Base-by-base conservation (phyloP, 176 grass and related monocot genomes). In the Themeda triandra region DNA sequence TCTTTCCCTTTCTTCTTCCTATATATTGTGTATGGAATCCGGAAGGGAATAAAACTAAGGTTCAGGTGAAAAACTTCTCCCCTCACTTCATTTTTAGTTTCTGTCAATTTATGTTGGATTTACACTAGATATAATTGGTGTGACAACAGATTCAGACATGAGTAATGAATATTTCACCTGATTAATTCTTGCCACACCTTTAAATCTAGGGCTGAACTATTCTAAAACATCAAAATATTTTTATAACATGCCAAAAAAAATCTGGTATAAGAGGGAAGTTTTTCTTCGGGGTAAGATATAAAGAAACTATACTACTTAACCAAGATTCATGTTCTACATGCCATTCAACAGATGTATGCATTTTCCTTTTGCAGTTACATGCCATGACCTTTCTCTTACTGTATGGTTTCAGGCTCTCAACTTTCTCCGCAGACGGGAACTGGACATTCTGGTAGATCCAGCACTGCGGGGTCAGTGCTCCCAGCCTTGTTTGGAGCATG, bases 341-440 rank as follows among this genome's bases (percentile, higher is more conserved):
- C 21, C 53, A 58, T 58, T 58, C 53, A 58, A 9, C 53, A 58
- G 53, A 69, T 17, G 4, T 49, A 21, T 51, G n/a, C 0, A 33
- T 73, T 73, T 46, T 17, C 5, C 28, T 54, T 73, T 72, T 5
- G 13, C 1, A 5, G 21, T 60, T 27, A 31, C 28, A 54, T 37
- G 12, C 11, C 35, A 13, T 80, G 70, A 84, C 35, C 69, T 72
- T 71, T 80, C 15, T 82, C 31, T 15, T 83, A 42, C 28, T 79
- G 45, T 74, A 80, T 49, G 54, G 78, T 82, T 66, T 86, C 84
- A 90, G 84, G 73, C 58, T 32, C 29, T 1, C 42, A 67, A 48
- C 48, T 24, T 41, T 68, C 13, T 82, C 33, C 64, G 71, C 45
- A 2, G 3, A 66, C 65, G 13, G 66, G 79, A 86, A 23, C 66